phyloP scores from a whole-genome alignment of 495 filamentous ascomycete genomes.

The Podospora pseudopauciseta region DNA sequence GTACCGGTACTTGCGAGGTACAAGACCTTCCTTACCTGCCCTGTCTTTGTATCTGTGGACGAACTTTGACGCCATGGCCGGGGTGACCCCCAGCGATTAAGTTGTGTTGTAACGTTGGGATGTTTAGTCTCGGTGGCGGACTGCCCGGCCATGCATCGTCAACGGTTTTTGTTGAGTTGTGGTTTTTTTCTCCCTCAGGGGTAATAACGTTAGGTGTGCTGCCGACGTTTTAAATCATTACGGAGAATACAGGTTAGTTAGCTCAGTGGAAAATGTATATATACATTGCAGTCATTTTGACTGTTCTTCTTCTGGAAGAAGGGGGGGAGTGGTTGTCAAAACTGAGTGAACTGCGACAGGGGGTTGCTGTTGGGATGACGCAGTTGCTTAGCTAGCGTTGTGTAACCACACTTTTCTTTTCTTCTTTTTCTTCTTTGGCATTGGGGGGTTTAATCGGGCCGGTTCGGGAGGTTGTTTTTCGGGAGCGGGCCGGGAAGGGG shows the following conservation, averaged over 20 bases:
- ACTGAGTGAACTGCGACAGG: neutral
- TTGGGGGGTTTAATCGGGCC: neutral
- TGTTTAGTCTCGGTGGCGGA: too few relatives aligned
- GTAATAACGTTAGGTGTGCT: too few relatives aligned
- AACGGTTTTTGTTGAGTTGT: too few relatives aligned
- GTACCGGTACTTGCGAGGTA: too few relatives aligned
- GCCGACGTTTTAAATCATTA: neutral
- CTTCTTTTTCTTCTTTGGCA: neutral
- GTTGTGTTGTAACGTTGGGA: too few relatives aligned
- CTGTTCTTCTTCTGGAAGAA: neutral
- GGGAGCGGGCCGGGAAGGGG: neutral
- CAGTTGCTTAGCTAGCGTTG: neutral
- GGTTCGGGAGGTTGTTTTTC: neutral
- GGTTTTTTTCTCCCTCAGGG: too few relatives aligned
- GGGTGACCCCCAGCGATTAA: too few relatives aligned
- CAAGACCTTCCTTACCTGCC: too few relatives aligned
- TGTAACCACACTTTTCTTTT: neutral
- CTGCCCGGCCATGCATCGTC: too few relatives aligned
- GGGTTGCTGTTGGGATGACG: neutral
- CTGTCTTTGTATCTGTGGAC: too few relatives aligned
- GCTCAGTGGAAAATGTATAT: neutral
- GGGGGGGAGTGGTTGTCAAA: neutral
- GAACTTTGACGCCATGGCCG: too few relatives aligned
- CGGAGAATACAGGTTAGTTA: neutral
- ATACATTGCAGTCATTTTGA: neutral